phyloP scores from a whole-genome alignment of 108 stramenopile genomes.

The Fragilariopsis cylindrus region DNA sequence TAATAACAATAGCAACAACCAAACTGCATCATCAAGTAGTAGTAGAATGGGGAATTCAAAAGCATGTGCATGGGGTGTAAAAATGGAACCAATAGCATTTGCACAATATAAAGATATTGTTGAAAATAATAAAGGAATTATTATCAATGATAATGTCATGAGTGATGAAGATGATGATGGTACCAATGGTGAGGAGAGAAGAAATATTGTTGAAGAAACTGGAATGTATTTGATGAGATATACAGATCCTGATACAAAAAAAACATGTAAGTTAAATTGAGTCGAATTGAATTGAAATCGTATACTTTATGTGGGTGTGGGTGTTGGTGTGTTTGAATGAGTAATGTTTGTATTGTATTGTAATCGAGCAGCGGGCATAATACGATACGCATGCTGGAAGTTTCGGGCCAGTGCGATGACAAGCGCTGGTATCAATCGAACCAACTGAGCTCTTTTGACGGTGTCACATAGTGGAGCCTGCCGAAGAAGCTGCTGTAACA shows the following conservation, averaged over 20 bases:
- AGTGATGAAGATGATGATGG: not conserved
- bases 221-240: conserved; percentile 28
- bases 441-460: too few relatives aligned
- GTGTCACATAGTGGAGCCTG: too few relatives aligned
- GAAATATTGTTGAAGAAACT: conserved; percentile 26
- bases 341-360: too few relatives aligned
- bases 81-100: conserved; percentile 41
- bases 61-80: conserved; percentile 39
- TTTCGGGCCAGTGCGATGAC: too few relatives aligned
- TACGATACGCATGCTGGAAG: too few relatives aligned
- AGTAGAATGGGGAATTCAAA: conserved; percentile 1
- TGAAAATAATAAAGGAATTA: not conserved
- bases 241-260: not conserved
- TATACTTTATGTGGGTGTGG: too few relatives aligned
- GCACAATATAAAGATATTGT: conserved; percentile 26
- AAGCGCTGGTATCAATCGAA: too few relatives aligned
- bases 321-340: too few relatives aligned
- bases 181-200: not conserved
- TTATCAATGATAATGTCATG: not conserved
- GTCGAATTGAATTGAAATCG: too few relatives aligned
- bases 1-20: not conserved
- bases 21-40: not conserved
- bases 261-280: not conserved
- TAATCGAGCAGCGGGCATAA: too few relatives aligned
- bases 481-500: too few relatives aligned